Conservation (phyloP, 2,329 filamentous ascomycete genomes). For the Tolypocladium capitatum region DNA sequence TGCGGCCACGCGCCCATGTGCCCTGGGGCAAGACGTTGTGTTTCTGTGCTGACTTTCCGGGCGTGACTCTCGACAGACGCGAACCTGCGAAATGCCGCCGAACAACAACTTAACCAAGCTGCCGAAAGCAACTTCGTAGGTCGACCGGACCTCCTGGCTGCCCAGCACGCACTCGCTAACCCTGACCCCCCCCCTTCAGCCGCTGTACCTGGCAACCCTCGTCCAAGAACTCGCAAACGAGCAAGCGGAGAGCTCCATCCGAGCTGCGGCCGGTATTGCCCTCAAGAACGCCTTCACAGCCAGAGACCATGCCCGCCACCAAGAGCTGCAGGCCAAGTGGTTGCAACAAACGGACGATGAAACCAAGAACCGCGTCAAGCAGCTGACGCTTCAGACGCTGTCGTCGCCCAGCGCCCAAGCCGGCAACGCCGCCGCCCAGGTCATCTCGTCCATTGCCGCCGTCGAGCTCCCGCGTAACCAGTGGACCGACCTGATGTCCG, state of each 20-base stretch:
- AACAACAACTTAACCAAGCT: slow-evolving; percentile 86
- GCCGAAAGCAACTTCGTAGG: slow-evolving; percentile 90
- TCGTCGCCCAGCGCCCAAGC: slow-evolving; percentile 67
- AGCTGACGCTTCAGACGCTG: slow-evolving; percentile 78
- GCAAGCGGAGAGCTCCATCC: slow-evolving; percentile 65
- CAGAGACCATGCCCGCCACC: slow-evolving; percentile 75
- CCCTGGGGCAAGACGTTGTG: background rate
- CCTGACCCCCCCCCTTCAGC: slow-evolving; percentile 35
- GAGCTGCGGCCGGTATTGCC: slow-evolving; percentile 88
- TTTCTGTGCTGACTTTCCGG: slow-evolving; percentile 16
- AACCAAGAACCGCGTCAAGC: slow-evolving; percentile 80
- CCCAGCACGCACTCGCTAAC: slow-evolving; percentile 11
- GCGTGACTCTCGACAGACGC: slow-evolving; percentile 51
- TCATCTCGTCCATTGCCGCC: slow-evolving; percentile 85
- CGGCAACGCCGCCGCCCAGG: slow-evolving; percentile 81
- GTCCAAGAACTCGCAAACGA: slow-evolving; percentile 93
- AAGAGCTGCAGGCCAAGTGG: slow-evolving; percentile 91
- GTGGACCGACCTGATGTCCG: slow-evolving; percentile 84
- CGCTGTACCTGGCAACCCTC: slow-evolving; percentile 83
- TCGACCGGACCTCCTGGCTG: slow-evolving; percentile 12
- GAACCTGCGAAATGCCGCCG: slow-evolving; percentile 75
- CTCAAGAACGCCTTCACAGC: slow-evolving; percentile 97
- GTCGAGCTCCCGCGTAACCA: slow-evolving; percentile 89
- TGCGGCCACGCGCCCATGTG: background rate
- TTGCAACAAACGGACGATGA: slow-evolving; percentile 65